phyloP scores from a whole-genome alignment of 495 filamentous ascomycete genomes.

The Penicillium crystallinum region DNA sequence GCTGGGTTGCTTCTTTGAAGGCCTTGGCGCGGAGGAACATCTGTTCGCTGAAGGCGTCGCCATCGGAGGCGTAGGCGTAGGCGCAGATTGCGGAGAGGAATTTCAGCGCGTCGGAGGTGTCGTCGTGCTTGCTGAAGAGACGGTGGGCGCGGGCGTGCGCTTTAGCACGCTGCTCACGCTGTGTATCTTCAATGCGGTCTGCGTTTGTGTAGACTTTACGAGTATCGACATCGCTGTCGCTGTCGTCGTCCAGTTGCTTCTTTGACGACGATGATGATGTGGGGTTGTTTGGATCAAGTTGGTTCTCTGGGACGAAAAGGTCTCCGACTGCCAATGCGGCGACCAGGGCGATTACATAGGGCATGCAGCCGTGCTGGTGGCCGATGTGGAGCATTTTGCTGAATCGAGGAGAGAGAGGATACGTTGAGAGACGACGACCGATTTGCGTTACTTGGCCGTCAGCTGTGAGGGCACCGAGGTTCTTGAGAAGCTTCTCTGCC shows the following conservation, averaged over 20 bases:
- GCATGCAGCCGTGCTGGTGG: constrained; percentile 73
- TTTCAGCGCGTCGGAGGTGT: constrained; percentile 83
- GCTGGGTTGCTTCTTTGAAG: constrained; percentile 77
- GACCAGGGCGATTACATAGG: constrained; percentile 84
- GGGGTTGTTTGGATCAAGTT: constrained; percentile 52
- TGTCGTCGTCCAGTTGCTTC: constrained; percentile 31
- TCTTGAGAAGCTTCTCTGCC: constrained; percentile 78
- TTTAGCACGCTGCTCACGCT: constrained; percentile 57
- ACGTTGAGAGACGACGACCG: constrained; percentile 76
- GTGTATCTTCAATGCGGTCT: constrained; percentile 63
- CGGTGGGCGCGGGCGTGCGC: constrained; percentile 72
- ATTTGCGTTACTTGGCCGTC: constrained; percentile 70
- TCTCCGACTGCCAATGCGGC: constrained; percentile 84
- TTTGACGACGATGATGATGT: background rate
- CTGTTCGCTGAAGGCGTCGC: constrained; percentile 65
- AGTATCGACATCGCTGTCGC: constrained; percentile 14
- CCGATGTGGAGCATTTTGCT: constrained; percentile 86
- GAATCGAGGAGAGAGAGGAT: constrained; percentile 85
- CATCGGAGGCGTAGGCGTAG: constrained; percentile 70
- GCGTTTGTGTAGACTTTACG: constrained; percentile 55
- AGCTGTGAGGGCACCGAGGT: constrained; percentile 61
- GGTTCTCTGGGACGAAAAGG: constrained; percentile 79
- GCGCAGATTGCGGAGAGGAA: constrained; percentile 76
- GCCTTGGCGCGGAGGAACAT: constrained; percentile 84
- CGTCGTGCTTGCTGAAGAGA: constrained; percentile 74